Conservation (phyloP, 1,284 basidiomycete genomes). For the Taiwanofungus camphoratus region DNA sequence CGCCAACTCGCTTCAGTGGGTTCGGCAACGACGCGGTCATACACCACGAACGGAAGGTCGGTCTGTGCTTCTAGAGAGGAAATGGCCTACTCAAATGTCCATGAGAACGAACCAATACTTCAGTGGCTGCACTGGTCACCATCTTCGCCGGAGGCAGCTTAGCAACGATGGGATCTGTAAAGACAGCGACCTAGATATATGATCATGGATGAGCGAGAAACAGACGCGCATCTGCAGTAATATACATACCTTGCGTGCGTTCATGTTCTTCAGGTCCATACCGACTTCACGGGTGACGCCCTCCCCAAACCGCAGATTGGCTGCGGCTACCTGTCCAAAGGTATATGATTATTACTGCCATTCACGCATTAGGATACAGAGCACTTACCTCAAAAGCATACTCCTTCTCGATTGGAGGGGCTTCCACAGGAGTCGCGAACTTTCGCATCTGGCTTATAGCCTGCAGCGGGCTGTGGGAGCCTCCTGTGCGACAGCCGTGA, state of each 20-base stretch:
- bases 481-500: slow-evolving; percentile 52
- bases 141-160: slow-evolving; percentile 80
- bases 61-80: slow-evolving; percentile 68
- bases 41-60: slow-evolving; percentile 79
- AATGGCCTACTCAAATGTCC: slow-evolving; percentile 48
- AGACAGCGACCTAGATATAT: slow-evolving; percentile 75
- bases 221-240: neutral
- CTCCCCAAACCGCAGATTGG: slow-evolving; percentile 85
- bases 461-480: slow-evolving; percentile 37
- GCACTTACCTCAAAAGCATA: slow-evolving; percentile 89
- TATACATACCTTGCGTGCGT: slow-evolving; percentile 62
- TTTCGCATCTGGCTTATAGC: slow-evolving; percentile 59
- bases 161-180: slow-evolving; percentile 85
- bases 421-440: slow-evolving; percentile 82
- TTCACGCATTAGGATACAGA: too few species aligned
- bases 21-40: slow-evolving; percentile 81
- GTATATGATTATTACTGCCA: slow-evolving; percentile 5
- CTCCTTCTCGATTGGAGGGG: slow-evolving; percentile 65
- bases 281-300: slow-evolving; percentile 90
- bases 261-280: slow-evolving; percentile 91
- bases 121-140: slow-evolving; percentile 31
- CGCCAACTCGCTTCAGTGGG: slow-evolving; percentile 89
- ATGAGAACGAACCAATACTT: slow-evolving; percentile 1
- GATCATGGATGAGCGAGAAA: slow-evolving; percentile 12
- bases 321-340: slow-evolving; percentile 79